Base-by-base conservation (phyloP, 495 filamentous ascomycete genomes). In the Parmelia sp. region DNA sequence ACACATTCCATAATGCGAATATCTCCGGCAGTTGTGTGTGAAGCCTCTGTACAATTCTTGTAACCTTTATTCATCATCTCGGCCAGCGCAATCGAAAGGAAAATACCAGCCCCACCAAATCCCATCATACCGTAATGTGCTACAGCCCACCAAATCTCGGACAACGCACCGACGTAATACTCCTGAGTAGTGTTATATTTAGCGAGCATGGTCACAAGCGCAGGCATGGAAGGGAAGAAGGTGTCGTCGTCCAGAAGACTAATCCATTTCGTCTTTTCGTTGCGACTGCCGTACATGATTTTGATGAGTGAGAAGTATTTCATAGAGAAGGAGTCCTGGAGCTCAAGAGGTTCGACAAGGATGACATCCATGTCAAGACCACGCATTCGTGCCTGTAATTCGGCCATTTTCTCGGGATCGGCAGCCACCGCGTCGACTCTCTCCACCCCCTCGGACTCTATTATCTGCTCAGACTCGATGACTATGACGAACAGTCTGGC, bases 201-300 rank as follows among this genome's bases (percentile, higher is more conserved):
- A 60, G 80, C 77, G 63, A 90, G 76, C 63, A 79, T 79, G 55
- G 79, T 70, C 44, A 76, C 74, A 3, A 86, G 74, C 33, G 78
- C 77, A 6, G 81, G 68, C 7, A 90, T 76, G 17, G 84, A 84
- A 6, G 86, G 80, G 72, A 89, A 86, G 76, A 89, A 90, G 27
- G 88, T 90, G 72, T 90, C 88, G 73, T 90, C 87, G 69, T 90
- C 86, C 45, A 88, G 78, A 60, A 90, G 78, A 66, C 78, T 80
- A 49, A 87, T 76, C 86, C 86, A 90, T 57, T 78, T 73, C 27
- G 84, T 86, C 65, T 77, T 73, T 39, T 74, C 74, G 33, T 76
- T 78, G 27, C 83, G 77, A 64, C 77, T 69, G 35, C 80, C 72
- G 21, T 82, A 76, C 64, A 89, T 82, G 9, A 80, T 78, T 62